Evolutionary conservation across 257 asterid species (phyloP), one percentile per base, ranked within the genome.

Genomic region (Verbascum thapsus): DNA sequence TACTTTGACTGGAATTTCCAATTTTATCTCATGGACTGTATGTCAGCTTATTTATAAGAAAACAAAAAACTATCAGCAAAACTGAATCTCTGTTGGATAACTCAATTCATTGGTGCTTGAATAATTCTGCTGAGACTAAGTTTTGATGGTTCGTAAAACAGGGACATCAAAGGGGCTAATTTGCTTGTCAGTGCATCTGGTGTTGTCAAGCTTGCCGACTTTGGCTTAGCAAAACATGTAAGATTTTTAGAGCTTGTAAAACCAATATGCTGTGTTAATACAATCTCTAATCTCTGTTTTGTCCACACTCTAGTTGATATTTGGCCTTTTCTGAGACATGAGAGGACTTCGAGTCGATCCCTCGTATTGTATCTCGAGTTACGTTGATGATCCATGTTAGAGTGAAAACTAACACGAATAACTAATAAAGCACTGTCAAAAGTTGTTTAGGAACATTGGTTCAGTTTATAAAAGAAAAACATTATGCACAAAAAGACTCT

Each of bases 141-240:
- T 66, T 51, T 47, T 62, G 57, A 22, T 63, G 66, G n/a, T 55
- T 70, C 16, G 1, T 19, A 16, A 53, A 70, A 40, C 72, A 91
- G 98, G 85, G 98, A 91, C 79, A 88, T 91, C 56, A 91, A 91
- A 79, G 98, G 98, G 62, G 84, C 98, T 9, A 91, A 91, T 74
- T 82, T 91, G 72, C 98, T 91, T 58, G 96, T 91, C 47, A 76
- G 88, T 77, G 84, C 96, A 54, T 73, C 79, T 51, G 98, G 95
- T 13, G 82, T 82, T 61, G 98, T 91, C 73, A 91, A 91, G 83
- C 82, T 88, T 63, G 95, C 98, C 3, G 96, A 91, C 78, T 91
- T 91, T 70, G 98, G 98, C 51, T 63, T 91, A 72, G 98, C 98
- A 11, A 91, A 91, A 72, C 98, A 84, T 44, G 98, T 91, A 76